Evolutionary conservation across 1,284 basidiomycete genomes (phyloP).

Genomic region (Cerrena zonata): DNA sequence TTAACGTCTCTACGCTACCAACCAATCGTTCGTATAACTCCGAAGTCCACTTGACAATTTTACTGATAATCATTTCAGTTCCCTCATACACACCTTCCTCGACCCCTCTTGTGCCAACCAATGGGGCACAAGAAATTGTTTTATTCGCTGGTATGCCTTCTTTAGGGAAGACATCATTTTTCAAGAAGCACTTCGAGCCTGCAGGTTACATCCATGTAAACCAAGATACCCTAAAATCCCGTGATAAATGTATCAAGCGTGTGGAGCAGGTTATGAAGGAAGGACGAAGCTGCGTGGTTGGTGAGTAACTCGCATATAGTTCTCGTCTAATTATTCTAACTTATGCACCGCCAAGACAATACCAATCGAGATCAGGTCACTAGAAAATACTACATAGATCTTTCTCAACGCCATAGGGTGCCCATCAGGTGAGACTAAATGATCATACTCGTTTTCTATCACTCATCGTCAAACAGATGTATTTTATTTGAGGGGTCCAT

Average conservation of each 20-base stretch:
- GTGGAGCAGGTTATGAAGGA: constrained; percentile 52
- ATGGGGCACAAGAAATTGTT: constrained; percentile 50
- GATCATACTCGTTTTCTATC: not conserved
- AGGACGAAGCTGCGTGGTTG: constrained; percentile 71
- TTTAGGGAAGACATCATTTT: constrained; percentile 84
- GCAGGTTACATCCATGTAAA: constrained; percentile 77
- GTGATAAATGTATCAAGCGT: constrained; percentile 69
- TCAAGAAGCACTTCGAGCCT: constrained; percentile 60
- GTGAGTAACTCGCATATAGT: constrained; percentile 36
- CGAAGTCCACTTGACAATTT: not conserved
- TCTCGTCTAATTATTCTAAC: not conserved
- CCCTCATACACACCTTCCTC: constrained; percentile 59
- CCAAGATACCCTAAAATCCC: constrained; percentile 74
- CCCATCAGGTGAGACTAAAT: constrained; percentile 46
- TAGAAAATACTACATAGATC: constrained; percentile 61
- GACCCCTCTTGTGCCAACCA: constrained; percentile 50
- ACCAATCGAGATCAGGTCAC: constrained; percentile 74
- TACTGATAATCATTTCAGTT: constrained; percentile 29
- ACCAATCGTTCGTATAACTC: constrained; percentile 33
- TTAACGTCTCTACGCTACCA: constrained; percentile 47
- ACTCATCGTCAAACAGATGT: constrained; percentile 40
- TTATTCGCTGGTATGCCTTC: constrained; percentile 86
- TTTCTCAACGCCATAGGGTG: constrained; percentile 54
- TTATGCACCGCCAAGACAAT: constrained; percentile 54
- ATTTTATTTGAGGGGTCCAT: constrained; percentile 67